Base-by-base conservation (phyloP, 768 basidiomycete genomes). In the Lactifluus piperatus region DNA sequence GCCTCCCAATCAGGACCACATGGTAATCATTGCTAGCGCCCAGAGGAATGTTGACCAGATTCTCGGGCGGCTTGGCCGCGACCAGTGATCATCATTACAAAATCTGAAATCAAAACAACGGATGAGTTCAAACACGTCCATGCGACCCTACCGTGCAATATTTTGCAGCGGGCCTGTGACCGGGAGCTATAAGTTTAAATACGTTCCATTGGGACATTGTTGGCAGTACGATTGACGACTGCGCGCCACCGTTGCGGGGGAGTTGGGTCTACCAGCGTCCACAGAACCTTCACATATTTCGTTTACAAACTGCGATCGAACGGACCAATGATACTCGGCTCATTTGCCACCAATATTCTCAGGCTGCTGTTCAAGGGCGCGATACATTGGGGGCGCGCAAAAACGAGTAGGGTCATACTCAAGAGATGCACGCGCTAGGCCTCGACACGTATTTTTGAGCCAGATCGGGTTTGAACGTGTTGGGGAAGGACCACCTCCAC, bases 191-290 rank as follows among this genome's bases (percentile, higher is more conserved):
- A 49, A 18, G 47, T 10, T 26, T 26, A 32, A 60, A 50, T 50
- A 50, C 53, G 53, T 50, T 50, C 58, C 41, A 53, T 26, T 47
- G 53, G 36, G 58, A 59, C 39, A 46, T 41, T 44, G 41, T 26
- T 39, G 52, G 43, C n/a, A n/a, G 29, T 22, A 26, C 34, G 52
- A 44, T 59, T 55, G 27, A n/a, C 16, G 49, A 46, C 30, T 32
- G 46, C 27, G 20, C 54, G 53, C 53, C 43, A 51, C 54, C 36
- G 50, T 56, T 51, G 36, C 49, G 44, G 44, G 50, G 49, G 43
- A 22, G 22, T 46, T 46, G 50, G 34, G 37, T 32, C 53, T 32
- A 30, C 50, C 48, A 37, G 34, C 20, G 22, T 51, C 36, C 47
- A 9, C 48, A 47, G 46, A 51, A 52, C 24, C 18, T 55, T 52